These are phyloP conservation scores for Silene latifolia DNA, from an alignment of 148 eudicot genomes.

Conservation along the genomic window DNA sequence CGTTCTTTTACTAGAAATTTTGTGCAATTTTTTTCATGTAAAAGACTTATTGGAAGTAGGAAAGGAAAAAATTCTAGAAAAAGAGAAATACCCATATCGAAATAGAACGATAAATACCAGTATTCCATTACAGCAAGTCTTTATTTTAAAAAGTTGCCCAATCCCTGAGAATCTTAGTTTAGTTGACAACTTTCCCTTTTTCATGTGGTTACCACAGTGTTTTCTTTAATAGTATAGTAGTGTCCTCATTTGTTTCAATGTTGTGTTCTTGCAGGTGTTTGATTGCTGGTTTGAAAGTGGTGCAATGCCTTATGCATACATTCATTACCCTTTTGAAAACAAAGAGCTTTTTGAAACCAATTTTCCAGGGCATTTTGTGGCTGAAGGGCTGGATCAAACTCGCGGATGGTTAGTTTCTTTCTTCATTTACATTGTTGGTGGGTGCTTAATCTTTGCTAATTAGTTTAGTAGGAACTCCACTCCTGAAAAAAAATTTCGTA, in stretches of 20 bases:
- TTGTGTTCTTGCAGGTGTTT: slow-evolving; percentile 55
- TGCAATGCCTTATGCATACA: slow-evolving; percentile 96
- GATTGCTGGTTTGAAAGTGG: slow-evolving; percentile 99
- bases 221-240: no score
- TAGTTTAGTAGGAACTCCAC: neutral
- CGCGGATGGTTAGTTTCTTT: slow-evolving; percentile 77
- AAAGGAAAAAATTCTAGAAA: no score
- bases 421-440: neutral
- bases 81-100: no score
- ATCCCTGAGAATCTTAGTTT: no score
- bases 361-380: slow-evolving; percentile 97
- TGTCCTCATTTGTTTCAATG: neutral
- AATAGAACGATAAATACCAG: no score
- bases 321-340: slow-evolving; percentile 98
- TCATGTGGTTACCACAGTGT: no score
- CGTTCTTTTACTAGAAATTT: no score
- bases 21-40: no score
- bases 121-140: no score
- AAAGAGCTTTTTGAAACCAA: slow-evolving; percentile 72
- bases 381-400: slow-evolving; percentile 98
- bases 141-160: no score
- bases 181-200: no score
- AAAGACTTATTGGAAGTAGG: no score
- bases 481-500: neutral
- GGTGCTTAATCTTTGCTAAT: neutral